Conservation (phyloP, 2,329 filamentous ascomycete species). For the Apiospora aurea region DNA sequence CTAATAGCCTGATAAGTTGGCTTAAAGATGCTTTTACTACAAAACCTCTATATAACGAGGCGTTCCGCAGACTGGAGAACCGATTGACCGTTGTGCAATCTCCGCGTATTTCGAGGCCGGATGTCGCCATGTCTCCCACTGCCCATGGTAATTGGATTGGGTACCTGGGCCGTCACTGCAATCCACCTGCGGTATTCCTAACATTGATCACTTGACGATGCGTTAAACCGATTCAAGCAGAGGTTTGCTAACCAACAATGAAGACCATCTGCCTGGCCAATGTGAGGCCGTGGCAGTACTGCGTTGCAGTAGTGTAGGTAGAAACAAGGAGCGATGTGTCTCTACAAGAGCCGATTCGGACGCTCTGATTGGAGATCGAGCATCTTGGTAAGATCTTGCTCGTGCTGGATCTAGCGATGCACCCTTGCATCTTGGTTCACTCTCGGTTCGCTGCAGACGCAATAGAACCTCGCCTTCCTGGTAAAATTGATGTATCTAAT, state of each 20-base stretch:
- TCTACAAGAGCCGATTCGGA: background rate
- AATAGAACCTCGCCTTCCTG: background rate
- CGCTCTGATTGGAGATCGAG: background rate
- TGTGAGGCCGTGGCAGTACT: background rate
- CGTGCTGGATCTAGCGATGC: background rate
- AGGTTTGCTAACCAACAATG: background rate
- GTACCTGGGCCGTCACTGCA: background rate
- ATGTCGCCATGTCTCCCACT: background rate
- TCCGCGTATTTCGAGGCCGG: background rate
- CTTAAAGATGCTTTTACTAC: background rate
- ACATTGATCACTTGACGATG: background rate
- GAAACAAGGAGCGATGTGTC: background rate
- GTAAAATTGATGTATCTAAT: background rate
- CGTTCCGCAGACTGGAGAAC: constrained; percentile 9
- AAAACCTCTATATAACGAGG: constrained; percentile 1
- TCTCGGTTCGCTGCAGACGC: background rate
- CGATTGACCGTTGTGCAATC: background rate
- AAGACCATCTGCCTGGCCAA: background rate
- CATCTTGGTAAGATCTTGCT: constrained; percentile 3
- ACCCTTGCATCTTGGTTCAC: background rate
- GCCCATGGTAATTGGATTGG: background rate
- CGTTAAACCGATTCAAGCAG: constrained; percentile 1
- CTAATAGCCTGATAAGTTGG: background rate
- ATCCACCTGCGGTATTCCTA: background rate
- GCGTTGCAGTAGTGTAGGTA: background rate